Conservation (phyloP, 805 yeast species). For the Lachancea cidri region DNA sequence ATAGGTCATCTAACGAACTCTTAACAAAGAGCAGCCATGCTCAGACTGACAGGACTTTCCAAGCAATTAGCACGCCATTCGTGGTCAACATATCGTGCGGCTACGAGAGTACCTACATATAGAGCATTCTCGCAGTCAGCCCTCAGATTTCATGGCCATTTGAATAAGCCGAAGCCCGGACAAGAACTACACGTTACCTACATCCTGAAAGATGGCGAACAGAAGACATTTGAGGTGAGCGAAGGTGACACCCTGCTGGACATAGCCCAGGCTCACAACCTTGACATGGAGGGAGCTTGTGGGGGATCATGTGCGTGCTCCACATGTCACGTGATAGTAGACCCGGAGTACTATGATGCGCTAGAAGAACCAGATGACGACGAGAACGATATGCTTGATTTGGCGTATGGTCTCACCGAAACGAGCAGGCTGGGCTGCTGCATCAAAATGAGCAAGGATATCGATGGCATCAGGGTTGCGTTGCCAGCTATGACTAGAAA, state of each 20-base stretch:
- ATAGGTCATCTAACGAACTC: neutral
- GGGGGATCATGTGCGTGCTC: slow-evolving; percentile 99
- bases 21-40: neutral
- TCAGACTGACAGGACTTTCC: neutral
- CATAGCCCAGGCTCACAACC: slow-evolving; percentile 87
- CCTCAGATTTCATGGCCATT: slow-evolving; percentile 64
- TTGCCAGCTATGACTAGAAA: slow-evolving; percentile 97
- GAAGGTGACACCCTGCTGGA: slow-evolving; percentile 91
- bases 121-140: neutral
- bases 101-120: neutral
- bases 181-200: slow-evolving; percentile 86
- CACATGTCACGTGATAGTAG: slow-evolving; percentile 94
- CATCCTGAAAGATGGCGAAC: slow-evolving; percentile 87
- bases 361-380: slow-evolving; percentile 96
- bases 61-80: neutral
- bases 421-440: slow-evolving; percentile 96
- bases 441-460: slow-evolving; percentile 78
- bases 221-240: slow-evolving; percentile 74
- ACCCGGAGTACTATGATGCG: slow-evolving; percentile 86
- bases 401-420: slow-evolving; percentile 95
- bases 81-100: neutral
- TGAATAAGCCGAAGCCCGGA: slow-evolving; percentile 87
- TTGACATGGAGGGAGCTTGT: slow-evolving; percentile 98
- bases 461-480: slow-evolving; percentile 92
- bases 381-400: slow-evolving; percentile 96